Base-by-base conservation (phyloP, 768 basidiomycete genomes). In the Cystobasidium ongulense region DNA sequence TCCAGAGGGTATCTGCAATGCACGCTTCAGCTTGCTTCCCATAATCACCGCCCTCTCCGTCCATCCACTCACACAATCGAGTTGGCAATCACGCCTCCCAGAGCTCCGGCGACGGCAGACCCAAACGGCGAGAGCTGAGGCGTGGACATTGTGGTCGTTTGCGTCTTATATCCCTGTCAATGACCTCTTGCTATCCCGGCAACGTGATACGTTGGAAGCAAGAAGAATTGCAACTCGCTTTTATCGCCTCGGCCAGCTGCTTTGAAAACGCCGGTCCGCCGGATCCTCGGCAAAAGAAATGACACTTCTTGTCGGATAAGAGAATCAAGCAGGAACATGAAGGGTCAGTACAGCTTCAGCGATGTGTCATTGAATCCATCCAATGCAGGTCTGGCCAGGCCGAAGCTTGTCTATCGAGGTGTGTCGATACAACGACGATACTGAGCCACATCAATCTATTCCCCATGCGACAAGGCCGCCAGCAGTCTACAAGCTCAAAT, bases 51-150 rank as follows among this genome's bases (percentile, higher is more conserved):
- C 21, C 38, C 27, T 43, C 21, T 27, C 36, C 21, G 0, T 27
- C 35, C 21, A 18, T 15, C 0, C 7, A 75, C 75, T 64, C 39
- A 67, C 29, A 86, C 92, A 81, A 81, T 94, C 90, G 92, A 91
- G 77, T 91, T 91, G 76, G 89, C 89, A 81, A 96, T 91, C 80
- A 93, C 92, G 29, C 90, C 93, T 59, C 94, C 92, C 21, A 97
- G 84, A 8, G 95, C 95, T 1, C 95, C 94, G 53, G 92, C 91
- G 70, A 97, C 84, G 0, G 95, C 95, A 75, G 89, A 87, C 1
- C 90, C 92, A 77, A 93, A 88, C 0, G 94, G 90, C 0, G 92
- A 92, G 39, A 96, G 83, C 35, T 71, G 68, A 5, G 68, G 68
- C n/a, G 7, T 31, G 17, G 68, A 29, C 68, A 71, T 71, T 17